A percentile compares a stretch with the other conserved stretches of the same genome.
phyloP scores from a whole-genome alignment of 179 eudicot species.

The Vitellaria paradoxa region DNA sequence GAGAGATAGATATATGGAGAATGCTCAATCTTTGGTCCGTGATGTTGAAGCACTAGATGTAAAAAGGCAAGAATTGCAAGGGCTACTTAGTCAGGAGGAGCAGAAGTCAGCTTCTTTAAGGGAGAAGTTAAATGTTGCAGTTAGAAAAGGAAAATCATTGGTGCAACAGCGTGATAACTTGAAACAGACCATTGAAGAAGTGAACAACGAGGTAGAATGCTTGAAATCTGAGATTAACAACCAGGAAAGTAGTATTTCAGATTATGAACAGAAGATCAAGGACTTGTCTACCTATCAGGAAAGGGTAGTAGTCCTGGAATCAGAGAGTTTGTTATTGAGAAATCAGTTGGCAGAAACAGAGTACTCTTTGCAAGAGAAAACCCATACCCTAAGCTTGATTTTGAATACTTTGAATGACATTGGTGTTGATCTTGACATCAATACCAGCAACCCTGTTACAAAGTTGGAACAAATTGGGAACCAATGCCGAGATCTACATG shows the following conservation, averaged over 20 bases:
- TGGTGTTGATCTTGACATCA: constrained; percentile 31
- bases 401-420: constrained; percentile 46
- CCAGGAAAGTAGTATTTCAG: constrained; percentile 50
- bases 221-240: constrained; percentile 51
- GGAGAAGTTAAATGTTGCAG: constrained; percentile 94
- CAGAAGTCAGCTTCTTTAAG: constrained; percentile 81
- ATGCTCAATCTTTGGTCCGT: constrained; percentile 45
- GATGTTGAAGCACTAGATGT: constrained; percentile 46
- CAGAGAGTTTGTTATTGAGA: constrained; percentile 52
- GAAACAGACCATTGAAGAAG: constrained; percentile 68
- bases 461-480: constrained; percentile 61
- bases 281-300: constrained; percentile 49
- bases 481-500: constrained; percentile 49
- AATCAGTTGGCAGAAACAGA: constrained; percentile 57
- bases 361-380: constrained; percentile 49
- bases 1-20: constrained; percentile 44
- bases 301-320: constrained; percentile 42
- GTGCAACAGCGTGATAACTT: constrained; percentile 90
- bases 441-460: constrained; percentile 56
- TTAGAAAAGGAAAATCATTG: constrained; percentile 84
- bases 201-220: constrained; percentile 50
- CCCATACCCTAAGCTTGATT: constrained; percentile 50
- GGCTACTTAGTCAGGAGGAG: constrained; percentile 77
- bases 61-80: constrained; percentile 53
- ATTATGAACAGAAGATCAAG: constrained; percentile 52